Evolutionary conservation across 257 asterid species (phyloP), one percentile per base, ranked within the genome.

Genomic region (Solanum peruvianum): DNA sequence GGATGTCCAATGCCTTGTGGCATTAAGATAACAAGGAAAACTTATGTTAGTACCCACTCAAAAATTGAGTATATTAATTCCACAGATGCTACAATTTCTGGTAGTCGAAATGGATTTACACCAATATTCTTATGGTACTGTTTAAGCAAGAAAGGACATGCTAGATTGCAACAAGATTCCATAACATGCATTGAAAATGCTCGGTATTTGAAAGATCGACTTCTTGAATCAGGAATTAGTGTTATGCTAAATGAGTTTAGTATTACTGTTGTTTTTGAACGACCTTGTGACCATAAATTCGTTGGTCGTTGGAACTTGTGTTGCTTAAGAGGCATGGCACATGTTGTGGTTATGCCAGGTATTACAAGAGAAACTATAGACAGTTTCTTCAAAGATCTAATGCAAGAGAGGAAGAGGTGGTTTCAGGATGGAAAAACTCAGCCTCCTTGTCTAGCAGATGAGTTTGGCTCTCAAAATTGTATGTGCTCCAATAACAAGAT

Each of bases 241-340:
- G 3, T 47, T 21, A 88, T 85, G 88, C 83, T 77, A 13, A 88
- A 85, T 47, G 88, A 88, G 6, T 45, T 81, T 16, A 88, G 90
- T 42, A 85, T 80, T 35, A 78, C 20, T 2, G 88, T 88, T 3
- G 67, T 88, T 29, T 85, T 88, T 9, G 86, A 88, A 33, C 60
- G 77, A 44, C 88, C 84, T 9, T 29, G 4, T 14, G 84, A 85
- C 4, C 66, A 16, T 8, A 47, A 88, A 25, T 80, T 85, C n/a
- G 52, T 85, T 85, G 52, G 42, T 5, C 47, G n/a, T 7, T 88
- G 90, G 88, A 78, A 88, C 15, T n/a, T 88, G 18, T 78, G 83
- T 85, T 85, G 75, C 35, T 29, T 47, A 44, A 82, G 67, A 3
- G 35, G 52, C 56, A 83, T 88, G 88, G 77, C 88, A 10, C 88